phyloP scores from a whole-genome alignment of 345 rosid genomes.

The Garcia nutans region DNA sequence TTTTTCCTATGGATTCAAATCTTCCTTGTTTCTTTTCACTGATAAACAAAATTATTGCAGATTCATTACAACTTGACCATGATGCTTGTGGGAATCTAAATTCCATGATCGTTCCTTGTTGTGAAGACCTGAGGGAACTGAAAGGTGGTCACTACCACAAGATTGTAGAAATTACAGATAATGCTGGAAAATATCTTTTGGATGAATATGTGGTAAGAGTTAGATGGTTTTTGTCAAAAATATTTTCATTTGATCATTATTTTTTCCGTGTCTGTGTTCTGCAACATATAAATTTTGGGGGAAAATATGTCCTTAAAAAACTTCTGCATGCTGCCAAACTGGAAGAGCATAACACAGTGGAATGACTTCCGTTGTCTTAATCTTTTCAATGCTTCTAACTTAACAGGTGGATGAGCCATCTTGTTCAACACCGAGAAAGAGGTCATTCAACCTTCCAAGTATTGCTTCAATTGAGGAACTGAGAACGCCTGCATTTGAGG shows the following conservation, averaged over 20 bases:
- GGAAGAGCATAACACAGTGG: no score
- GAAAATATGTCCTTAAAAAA: background rate
- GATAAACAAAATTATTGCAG: constrained; percentile 41
- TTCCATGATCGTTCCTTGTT: constrained; percentile 82
- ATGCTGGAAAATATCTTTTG: constrained; percentile 88
- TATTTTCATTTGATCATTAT: background rate
- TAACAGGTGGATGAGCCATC: constrained; percentile 85
- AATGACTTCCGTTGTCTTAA: background rate
- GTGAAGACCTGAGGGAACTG: constrained; percentile 71
- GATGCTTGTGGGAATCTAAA: constrained; percentile 78
- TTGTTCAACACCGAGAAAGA: constrained; percentile 85
- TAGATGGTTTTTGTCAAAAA: background rate
- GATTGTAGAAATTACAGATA: constrained; percentile 73
- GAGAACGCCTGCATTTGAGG: constrained; percentile 82
- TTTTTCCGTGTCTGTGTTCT: background rate
- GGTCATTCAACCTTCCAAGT: constrained; percentile 72
- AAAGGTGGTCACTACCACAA: constrained; percentile 85
- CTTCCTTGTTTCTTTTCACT: constrained; percentile 4
- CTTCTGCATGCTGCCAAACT: background rate
- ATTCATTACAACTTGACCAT: constrained; percentile 82
- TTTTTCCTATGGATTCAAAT: background rate
- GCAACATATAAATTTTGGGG: background rate
- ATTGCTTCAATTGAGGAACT: constrained; percentile 79
- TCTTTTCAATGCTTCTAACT: background rate
- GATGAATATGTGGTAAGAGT: constrained; percentile 73